phyloP scores from a whole-genome alignment of 352 stramenopile genomes.

The Pythium chondricola region DNA sequence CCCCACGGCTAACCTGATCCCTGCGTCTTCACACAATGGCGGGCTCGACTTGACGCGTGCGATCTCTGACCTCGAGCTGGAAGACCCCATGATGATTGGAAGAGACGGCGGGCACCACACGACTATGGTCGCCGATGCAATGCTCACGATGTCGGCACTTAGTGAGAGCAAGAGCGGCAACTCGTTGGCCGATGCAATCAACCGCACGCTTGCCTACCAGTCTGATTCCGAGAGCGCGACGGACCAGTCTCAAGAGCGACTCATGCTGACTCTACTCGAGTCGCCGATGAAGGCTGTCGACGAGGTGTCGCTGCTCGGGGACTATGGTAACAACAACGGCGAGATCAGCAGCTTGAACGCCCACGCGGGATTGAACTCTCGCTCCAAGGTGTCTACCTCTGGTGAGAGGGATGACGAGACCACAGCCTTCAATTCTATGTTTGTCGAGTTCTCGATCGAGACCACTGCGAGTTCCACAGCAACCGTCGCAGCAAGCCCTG shows the following conservation, averaged over 20 bases:
- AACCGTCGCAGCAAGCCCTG: constrained; percentile 25
- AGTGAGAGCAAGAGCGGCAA: constrained; percentile 20
- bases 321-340: constrained; percentile 1
- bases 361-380: not conserved
- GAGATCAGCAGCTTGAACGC: constrained; percentile 4
- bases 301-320: not conserved
- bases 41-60: constrained; percentile 68
- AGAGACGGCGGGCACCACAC: constrained; percentile 23
- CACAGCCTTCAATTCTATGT: not conserved
- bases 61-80: constrained; percentile 79
- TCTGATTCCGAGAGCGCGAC: constrained; percentile 19
- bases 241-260: constrained; percentile 9
- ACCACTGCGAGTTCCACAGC: not conserved
- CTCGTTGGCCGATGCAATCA: constrained; percentile 16
- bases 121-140: constrained; percentile 15
- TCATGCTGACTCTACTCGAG: constrained; percentile 8
- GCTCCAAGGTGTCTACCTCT: constrained; percentile 1
- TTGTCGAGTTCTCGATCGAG: not conserved
- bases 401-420: too few species aligned
- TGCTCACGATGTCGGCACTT: constrained; percentile 15
- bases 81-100: constrained; percentile 83
- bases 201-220: constrained; percentile 8
- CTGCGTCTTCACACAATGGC: constrained; percentile 68
- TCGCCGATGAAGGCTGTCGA: constrained; percentile 13
- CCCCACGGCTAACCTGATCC: constrained; percentile 46